Evolutionary conservation across 2,329 filamentous ascomycete species (phyloP), one percentile per base, ranked within the genome.

Genomic region (Xylariales sp.): DNA sequence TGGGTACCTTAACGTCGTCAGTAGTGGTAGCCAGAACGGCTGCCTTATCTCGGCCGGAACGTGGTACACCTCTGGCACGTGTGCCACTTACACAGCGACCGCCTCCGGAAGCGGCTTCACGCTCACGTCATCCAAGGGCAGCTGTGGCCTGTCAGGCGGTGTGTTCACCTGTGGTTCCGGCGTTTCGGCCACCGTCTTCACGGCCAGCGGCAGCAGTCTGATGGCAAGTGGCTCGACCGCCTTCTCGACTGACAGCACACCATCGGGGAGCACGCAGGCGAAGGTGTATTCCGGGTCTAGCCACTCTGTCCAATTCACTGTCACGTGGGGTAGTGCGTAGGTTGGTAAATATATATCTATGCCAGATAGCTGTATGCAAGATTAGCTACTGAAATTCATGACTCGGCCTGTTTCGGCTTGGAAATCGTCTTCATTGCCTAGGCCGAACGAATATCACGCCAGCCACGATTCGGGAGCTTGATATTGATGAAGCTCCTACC

Each of bases 21-120:
- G 68, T 4, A 58, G 63, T 14, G 71, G 74, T 3, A 55, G 54
- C n/a, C 56, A 65, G 35, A 70, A 67, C 6, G 83, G 84, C n/a
- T 87, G 82, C 51, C 70, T 87, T 44, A 87, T 86, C 55, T 73
- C 73, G 42, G 68, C 63, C 8, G 84, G 84, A 0, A 77, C 73
- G 0, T 88, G 83, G 84, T 87, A 83, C 54, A 71, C 72, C 0
- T 72, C 69, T 2, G 82, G 82, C 2, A 83, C 81, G 1, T 86
- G 82, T 54, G 84, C 83, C 1, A 83, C 76, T 0, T 84, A 78
- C 57, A 78, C 71, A 1, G 78, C 79, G 4, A 62, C 71, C 4
- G 45, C 67, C 33, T 71, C 61, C 15, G 61, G 62, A 22, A 36
- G 32, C 55, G 73, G 71, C 31, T 79, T 80, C 62, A 80, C 75